phyloP scores from a whole-genome alignment of 805 yeast species.

The Wickerhamomyces canadensis region DNA sequence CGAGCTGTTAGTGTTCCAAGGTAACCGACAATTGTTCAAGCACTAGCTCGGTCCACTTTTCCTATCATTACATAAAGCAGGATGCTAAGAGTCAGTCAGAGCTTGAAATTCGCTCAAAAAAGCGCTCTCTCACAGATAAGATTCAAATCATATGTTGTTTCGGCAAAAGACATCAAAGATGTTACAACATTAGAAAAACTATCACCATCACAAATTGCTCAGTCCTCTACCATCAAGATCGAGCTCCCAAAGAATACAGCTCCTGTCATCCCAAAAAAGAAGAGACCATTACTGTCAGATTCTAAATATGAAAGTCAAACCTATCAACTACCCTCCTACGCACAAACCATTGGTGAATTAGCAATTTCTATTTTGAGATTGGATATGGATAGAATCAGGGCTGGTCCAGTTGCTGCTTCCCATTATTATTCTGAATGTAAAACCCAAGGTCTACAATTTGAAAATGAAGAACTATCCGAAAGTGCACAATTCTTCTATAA shows the following conservation, averaged over 20 bases:
- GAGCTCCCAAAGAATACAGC: conserved; percentile 25
- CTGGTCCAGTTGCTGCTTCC: conserved; percentile 93
- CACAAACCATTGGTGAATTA: conserved; percentile 57
- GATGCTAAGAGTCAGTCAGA: background rate
- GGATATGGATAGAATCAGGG: conserved; percentile 88
- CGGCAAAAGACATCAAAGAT: conserved; percentile 1
- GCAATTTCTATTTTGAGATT: conserved; percentile 56
- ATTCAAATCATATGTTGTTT: conserved; percentile 1
- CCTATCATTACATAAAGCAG: no score
- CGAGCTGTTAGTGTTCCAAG: background rate
- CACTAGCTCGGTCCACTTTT: no score
- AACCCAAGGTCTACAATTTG: conserved; percentile 72
- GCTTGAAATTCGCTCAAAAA: background rate
- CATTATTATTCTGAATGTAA: conserved; percentile 83
- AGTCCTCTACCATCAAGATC: conserved; percentile 19
- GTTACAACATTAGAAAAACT: conserved; percentile 4
- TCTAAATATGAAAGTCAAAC: conserved; percentile 33
- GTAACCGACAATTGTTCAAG: no score
- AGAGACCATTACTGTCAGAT: conserved; percentile 29
- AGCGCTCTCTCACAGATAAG: background rate
- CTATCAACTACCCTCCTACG: conserved; percentile 42
- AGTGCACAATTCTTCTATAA: conserved; percentile 84
- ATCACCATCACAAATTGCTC: conserved; percentile 24
- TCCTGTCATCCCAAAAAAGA: conserved; percentile 28
- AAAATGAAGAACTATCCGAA: conserved; percentile 63